Evolutionary conservation across 371 early-diverging fungal genomes (phyloP), one percentile per base, ranked within the genome.

Genomic region (Batkoa obscura): DNA sequence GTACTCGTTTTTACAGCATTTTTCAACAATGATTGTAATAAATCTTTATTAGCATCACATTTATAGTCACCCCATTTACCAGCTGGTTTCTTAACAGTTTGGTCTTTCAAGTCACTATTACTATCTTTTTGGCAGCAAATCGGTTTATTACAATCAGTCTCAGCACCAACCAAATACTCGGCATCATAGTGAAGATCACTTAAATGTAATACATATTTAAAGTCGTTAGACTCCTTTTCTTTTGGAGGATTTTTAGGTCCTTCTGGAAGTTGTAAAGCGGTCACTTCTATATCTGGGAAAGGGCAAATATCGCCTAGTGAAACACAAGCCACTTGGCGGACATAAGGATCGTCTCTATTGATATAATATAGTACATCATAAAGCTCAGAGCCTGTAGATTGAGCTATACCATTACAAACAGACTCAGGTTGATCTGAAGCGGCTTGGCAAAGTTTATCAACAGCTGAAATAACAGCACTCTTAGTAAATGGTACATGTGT

Each of bases 11-110:
- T 67, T 59, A 64, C 67, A 17, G 65, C 63, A 2, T 5, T 12
- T 5, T n/a, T 36, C 39, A 79, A 54, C 56, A 76, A 55, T 2
- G 73, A 72, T 58, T 70, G 66, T 0, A 72, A 68, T 54, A 75
- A 38, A 33, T 64, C 57, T 34, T 71, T 36, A 35, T 75, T 71
- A 0, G 75, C 60, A 56, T 76, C 60, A 36, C 60, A 60, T 34
- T 51, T 55, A 50, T 61, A 62, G n/a, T 62, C 59, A 15, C 62
- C 62, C 59, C 59, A 62, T 36, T 56, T 56, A 31, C 50, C 48
- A 38, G 62, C 62, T 31, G 62, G 59, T 3, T 36, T 43, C 8
- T 49, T 59, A 31, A 59, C 57, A 6, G 6, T 3, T 8, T 31
- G 43, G 15, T 55, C 36, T 30, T 47, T 46, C 33, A 30, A 43